Evolutionary conservation across 306 rosid species (phyloP), one percentile per base, ranked within the genome.

Genomic region (Delonix regia): DNA sequence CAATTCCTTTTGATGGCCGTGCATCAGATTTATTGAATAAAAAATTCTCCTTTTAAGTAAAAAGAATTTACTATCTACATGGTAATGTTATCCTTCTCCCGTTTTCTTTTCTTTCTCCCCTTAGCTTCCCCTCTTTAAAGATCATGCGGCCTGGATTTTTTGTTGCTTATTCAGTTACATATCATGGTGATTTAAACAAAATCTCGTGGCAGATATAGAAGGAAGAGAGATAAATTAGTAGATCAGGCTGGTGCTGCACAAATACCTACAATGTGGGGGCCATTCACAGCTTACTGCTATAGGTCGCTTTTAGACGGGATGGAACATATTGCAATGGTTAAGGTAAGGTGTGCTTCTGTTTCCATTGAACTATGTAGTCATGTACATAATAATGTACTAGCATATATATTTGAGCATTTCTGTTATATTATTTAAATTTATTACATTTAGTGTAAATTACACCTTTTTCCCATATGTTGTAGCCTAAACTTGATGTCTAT

Each of bases 301-400:
- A 87, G 78, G 62, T 93, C 99, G 21, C 74, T 91, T 80, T 38
- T 93, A 15, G 99, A 95, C 18, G 98, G 98, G 71, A 93, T 92
- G 42, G 99, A 95, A 81, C 99, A 95, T 76, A 89, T 93, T 86
- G 99, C 98, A 60, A 95, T 95, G 99, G 99, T 93, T 74, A 95
- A 95, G 89, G 99, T 95, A 86, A 73, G 89, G 33, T 56, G 47
- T 60, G 27, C 63, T 53, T 71, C 62, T 74, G 45, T 34, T 73
- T 45, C 33, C 28, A 47, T n/a, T 28, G 15, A 41, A 33, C 55
- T 33, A 64, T 74, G 18, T 16, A 44, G 30, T 65, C 49, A n/a
- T 2, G 28, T 39, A 0, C 71, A 28, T 27, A 59, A 22, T 64
- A 19, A 19, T 66, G 27, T 66, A 66, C 47, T 36, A 18, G 36